A percentile compares a stretch with the other conserved stretches of the same genome.
Conservation (phyloP, 2,329 filamentous ascomycete species). For the Alternaria alternata region DNA sequence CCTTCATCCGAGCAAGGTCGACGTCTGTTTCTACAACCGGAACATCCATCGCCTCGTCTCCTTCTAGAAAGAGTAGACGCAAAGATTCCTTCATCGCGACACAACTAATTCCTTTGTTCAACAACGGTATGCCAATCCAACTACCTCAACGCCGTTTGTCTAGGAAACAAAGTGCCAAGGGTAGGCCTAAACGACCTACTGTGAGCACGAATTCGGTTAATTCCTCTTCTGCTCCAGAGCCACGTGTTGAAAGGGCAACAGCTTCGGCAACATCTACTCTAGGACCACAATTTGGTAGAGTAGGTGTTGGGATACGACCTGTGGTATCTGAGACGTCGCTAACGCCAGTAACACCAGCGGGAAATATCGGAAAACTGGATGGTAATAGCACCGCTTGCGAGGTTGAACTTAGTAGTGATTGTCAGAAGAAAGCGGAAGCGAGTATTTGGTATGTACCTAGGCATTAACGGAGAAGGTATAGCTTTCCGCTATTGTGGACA, state of each 20-base stretch:
- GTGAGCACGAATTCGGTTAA: fast-evolving
- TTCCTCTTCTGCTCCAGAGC: neutral
- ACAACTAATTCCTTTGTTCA: neutral
- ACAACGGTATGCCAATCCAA: neutral
- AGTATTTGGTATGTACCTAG: neutral
- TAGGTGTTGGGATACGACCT: no score
- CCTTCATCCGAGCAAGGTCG: neutral
- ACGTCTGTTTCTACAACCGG: neutral
- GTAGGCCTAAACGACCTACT: neutral
- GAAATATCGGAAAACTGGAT: neutral
- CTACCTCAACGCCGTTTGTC: neutral
- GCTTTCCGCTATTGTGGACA: neutral
- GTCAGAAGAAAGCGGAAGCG: neutral
- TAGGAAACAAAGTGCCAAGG: neutral
- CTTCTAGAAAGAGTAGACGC: neutral
- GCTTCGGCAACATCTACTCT: neutral
- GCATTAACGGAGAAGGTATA: neutral
- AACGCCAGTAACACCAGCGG: neutral
- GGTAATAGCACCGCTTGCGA: neutral
- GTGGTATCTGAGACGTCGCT: neutral
- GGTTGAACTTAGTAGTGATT: neutral
- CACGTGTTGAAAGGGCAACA: neutral
- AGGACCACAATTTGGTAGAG: neutral
- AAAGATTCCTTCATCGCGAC: neutral
- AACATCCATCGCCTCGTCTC: neutral